phyloP scores from a whole-genome alignment of 179 eudicot species.

The Gypsophila paniculata region DNA sequence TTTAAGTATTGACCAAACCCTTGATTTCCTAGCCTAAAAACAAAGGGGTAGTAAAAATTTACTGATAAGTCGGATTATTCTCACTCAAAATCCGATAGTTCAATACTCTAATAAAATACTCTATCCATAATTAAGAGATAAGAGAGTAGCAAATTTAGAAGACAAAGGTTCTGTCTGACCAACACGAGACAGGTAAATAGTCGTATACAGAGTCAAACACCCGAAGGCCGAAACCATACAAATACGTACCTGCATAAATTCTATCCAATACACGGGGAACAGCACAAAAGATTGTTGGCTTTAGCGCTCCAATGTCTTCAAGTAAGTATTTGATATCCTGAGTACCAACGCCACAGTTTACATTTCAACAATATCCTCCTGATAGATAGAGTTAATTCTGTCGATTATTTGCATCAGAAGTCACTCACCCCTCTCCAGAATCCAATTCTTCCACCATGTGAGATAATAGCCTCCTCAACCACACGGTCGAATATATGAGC shows the following conservation, averaged over 20 bases:
- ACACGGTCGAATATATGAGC: slow-evolving; percentile 95
- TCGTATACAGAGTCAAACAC: not conserved
- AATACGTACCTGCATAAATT: slow-evolving; percentile 58
- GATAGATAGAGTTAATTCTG: not conserved
- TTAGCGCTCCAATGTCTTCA: slow-evolving; percentile 76
- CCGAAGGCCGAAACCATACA: not conserved
- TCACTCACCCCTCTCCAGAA: slow-evolving; percentile 92
- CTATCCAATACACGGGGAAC: slow-evolving; percentile 93
- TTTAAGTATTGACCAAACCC: not conserved
- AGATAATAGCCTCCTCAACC: slow-evolving; percentile 73
- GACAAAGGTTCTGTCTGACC: not conserved
- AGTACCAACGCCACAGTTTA: slow-evolving; percentile 19
- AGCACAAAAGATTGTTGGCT: slow-evolving; percentile 84
- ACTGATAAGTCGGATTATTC: not conserved
- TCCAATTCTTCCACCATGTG: slow-evolving; percentile 75
- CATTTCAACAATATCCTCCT: not conserved
- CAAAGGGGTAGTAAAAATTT: not conserved
- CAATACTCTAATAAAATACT: not conserved
- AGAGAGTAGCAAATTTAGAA: not conserved
- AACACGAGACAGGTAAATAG: not conserved
- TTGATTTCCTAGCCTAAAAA: not conserved
- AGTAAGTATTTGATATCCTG: slow-evolving; percentile 78
- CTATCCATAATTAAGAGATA: not conserved
- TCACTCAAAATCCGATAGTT: not conserved
- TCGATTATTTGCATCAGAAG: not conserved